phyloP scores from a whole-genome alignment of 305 asterid species.

The Fraxinus xanthoxyloides region DNA sequence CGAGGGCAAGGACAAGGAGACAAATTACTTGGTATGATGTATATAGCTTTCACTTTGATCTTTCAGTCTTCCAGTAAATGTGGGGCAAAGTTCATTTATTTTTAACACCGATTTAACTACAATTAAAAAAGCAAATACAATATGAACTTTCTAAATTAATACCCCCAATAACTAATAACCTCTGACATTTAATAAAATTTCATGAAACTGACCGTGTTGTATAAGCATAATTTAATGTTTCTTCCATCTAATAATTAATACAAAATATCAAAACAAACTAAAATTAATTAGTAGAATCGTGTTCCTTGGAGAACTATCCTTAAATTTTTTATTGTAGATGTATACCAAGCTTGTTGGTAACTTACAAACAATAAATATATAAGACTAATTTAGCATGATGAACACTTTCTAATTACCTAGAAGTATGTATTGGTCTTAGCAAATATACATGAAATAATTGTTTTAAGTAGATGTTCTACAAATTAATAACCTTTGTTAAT shows the following conservation, averaged over 20 bases:
- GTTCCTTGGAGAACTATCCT: not conserved
- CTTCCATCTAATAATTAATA: not conserved
- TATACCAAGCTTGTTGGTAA: not conserved
- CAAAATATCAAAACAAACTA: not conserved
- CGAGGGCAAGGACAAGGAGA: slow-evolving; percentile 73
- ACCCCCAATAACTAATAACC: not conserved
- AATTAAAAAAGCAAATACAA: not conserved
- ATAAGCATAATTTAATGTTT: not conserved
- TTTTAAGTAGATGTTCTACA: not conserved
- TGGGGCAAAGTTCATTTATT: not conserved
- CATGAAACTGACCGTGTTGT: not conserved
- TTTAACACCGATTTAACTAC: not conserved
- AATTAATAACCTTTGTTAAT: not conserved
- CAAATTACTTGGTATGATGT: slow-evolving; percentile 76
- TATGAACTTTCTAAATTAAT: not conserved
- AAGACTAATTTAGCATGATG: not conserved
- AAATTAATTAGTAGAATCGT: not conserved
- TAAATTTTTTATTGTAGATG: not conserved
- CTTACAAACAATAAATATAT: not conserved
- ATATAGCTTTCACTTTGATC: slow-evolving; percentile 1
- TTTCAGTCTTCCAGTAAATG: not conserved
- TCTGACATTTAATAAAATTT: not conserved
- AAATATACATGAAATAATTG: not conserved
- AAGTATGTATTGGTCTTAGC: not conserved
- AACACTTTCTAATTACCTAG: not conserved